A percentile compares a stretch with the other conserved stretches of the same genome.
These are phyloP conservation scores for Aulographum hederae DNA, from an alignment of 2,329 filamentous ascomycete species.

Conservation along the genomic window DNA sequence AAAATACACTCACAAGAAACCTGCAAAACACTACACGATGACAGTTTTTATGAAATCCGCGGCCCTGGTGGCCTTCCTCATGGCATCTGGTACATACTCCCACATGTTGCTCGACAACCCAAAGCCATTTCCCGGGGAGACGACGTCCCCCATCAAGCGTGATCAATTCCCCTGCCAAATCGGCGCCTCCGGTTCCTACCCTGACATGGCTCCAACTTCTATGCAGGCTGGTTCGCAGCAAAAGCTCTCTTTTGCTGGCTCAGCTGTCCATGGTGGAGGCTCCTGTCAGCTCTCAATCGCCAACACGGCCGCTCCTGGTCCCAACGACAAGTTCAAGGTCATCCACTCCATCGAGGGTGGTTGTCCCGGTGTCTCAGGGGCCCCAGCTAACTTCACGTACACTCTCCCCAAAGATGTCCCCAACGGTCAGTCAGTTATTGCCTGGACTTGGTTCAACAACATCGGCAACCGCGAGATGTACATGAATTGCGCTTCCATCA, in stretches of 20 bases:
- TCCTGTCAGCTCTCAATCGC: constrained; percentile 78
- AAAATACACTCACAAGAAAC: too few relatives aligned
- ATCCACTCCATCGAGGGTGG: constrained; percentile 78
- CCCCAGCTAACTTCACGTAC: constrained; percentile 37
- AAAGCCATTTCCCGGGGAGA: too few relatives aligned
- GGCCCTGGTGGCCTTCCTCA: too few relatives aligned
- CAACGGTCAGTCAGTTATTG: constrained; percentile 56
- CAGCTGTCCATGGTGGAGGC: constrained; percentile 71
- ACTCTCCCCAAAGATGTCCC: constrained; percentile 54
- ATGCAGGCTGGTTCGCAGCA: too few relatives aligned
- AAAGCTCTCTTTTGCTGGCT: constrained; percentile 60
- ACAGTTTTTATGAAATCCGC: too few relatives aligned
- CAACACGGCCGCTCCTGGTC: constrained; percentile 51
- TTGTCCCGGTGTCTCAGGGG: constrained; percentile 42
- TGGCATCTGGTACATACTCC: too few relatives aligned
- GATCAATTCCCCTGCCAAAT: too few relatives aligned
- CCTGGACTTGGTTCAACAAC: constrained; percentile 86
- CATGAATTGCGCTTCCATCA: constrained; percentile 79
- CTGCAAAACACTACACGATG: too few relatives aligned
- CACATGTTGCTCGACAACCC: too few relatives aligned
- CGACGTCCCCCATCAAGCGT: too few relatives aligned
- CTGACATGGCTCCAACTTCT: too few relatives aligned
- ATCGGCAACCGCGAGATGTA: constrained; percentile 88
- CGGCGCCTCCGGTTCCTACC: too few relatives aligned
- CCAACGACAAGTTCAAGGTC: constrained; percentile 59